Evolutionary conservation across 2,329 filamentous ascomycete genomes (phyloP), one percentile per base, ranked within the genome.

Genomic region (Aspergillus sclerotialis): DNA sequence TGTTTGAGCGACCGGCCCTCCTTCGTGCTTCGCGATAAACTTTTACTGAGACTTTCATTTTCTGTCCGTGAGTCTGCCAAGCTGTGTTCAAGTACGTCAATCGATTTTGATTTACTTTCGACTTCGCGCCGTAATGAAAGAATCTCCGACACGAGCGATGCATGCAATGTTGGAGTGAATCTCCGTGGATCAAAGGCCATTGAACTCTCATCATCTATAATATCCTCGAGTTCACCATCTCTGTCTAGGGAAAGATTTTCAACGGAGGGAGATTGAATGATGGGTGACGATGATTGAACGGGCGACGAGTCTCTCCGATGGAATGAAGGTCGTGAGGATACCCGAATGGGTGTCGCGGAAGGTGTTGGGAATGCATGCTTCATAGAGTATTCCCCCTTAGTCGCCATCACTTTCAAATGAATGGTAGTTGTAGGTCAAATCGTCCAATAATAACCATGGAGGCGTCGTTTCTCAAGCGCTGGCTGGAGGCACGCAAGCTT

Each of bases 151-250:
- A 98, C 90, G 5, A 98, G 69, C 32, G 86, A 95, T 7, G 92
- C 92, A 59, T 96, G 92, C 8, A 98, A 67, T 0, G 89, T 96
- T 1, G 92, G 92, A 0, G 92, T 98, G 55, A 98, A 95, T 24
- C 92, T 78, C 36, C 90, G 79, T 3, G 92, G 88, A 54, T 98
- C 92, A 18, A 95, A 69, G 14, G 87, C 79, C 2, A 76, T 78
- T 21, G 88, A 78, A 28, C 68, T 76, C 43, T 90, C 83, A 45
- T 90, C 58, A 15, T 60, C 52, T n/a, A 50, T 43, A 28, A 51
- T 36, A 37, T 62, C 56, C 10, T 62, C 55, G 14, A 60, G 45
- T 45, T 63, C 55, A 36, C 53, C 53, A 47, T 57, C 45, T 41
- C 64, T 61, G 27, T 57, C 56, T 12, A 55, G 55, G 29, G 58